phyloP scores from a whole-genome alignment of 2,329 filamentous ascomycete species.

The Akanthomyces lecanii region DNA sequence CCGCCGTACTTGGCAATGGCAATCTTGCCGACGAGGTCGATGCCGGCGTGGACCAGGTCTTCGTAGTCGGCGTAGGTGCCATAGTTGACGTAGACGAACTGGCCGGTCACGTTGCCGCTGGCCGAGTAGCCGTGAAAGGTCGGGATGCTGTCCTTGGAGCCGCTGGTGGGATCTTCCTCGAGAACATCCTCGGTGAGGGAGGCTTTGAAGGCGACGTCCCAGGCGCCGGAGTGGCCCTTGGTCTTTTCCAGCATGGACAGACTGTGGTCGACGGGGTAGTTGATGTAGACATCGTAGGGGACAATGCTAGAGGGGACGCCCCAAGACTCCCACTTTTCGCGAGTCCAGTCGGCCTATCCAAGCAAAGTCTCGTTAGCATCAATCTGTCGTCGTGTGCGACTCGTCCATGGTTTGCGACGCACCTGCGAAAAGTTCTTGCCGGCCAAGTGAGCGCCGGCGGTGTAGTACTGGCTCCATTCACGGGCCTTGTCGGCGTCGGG shows the following conservation, averaged over 20 bases:
- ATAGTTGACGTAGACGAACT: slow-evolving; percentile 87
- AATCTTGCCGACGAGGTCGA: slow-evolving; percentile 79
- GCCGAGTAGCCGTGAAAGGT: slow-evolving; percentile 96
- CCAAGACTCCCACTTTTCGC: slow-evolving; percentile 67
- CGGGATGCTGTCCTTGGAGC: slow-evolving; percentile 68
- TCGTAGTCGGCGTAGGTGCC: slow-evolving; percentile 83
- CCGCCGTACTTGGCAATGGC: slow-evolving; percentile 80
- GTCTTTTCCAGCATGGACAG: slow-evolving; percentile 59
- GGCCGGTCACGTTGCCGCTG: slow-evolving; percentile 82
- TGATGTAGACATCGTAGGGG: slow-evolving; percentile 72
- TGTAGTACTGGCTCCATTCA: slow-evolving; percentile 77
- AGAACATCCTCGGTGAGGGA: slow-evolving; percentile 80
- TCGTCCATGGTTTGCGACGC: slow-evolving; percentile 14
- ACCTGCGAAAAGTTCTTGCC: slow-evolving; percentile 73
- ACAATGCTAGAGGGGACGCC: slow-evolving; percentile 61
- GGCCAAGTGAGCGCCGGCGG: slow-evolving; percentile 68
- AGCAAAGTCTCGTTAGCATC: neutral
- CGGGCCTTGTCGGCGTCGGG: slow-evolving; percentile 53
- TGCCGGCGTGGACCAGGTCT: slow-evolving; percentile 69
- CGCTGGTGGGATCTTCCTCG: slow-evolving; percentile 75
- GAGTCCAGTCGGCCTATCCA: slow-evolving; percentile 64
- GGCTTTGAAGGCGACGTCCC: slow-evolving; percentile 71
- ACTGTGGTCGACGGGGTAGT: slow-evolving; percentile 69
- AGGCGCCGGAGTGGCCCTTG: slow-evolving; percentile 36
- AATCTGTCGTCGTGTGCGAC: no score